phyloP scores from a whole-genome alignment of 2,329 filamentous ascomycete species.

The Aspergillus sp. region DNA sequence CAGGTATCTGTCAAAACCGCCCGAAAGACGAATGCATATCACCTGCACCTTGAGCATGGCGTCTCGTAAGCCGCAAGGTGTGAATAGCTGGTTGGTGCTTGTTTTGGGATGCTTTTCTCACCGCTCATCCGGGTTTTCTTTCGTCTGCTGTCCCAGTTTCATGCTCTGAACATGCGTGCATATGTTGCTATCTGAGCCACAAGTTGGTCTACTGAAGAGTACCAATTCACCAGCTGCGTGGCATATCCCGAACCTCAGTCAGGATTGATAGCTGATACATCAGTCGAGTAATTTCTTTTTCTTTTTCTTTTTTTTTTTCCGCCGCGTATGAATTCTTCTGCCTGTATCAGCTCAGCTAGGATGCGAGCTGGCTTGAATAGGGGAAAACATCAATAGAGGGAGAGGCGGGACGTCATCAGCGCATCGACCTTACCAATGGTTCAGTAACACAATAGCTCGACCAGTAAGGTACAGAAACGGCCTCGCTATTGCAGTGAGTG shows the following conservation, averaged over 20 bases:
- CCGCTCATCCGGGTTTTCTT: slow-evolving; percentile 10
- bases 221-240: too few species aligned
- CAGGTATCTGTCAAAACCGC: slow-evolving; percentile 13
- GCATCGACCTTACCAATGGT: neutral
- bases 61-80: slow-evolving; percentile 1
- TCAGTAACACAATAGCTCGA: neutral
- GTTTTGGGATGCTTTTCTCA: neutral
- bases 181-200: neutral
- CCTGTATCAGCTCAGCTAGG: neutral
- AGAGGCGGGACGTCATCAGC: neutral
- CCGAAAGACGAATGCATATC: neutral
- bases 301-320: neutral
- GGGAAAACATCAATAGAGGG: neutral
- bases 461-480: neutral
- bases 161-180: neutral
- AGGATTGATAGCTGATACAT: neutral
- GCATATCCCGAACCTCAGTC: neutral
- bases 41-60: slow-evolving; percentile 4
- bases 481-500: slow-evolving; percentile 17
- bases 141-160: neutral
- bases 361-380: neutral
- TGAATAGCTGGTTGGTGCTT: neutral
- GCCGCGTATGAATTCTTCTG: neutral
- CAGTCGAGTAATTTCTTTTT: neutral
- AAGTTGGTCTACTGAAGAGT: too few species aligned